These are phyloP conservation scores for Zygosaccharomyces lentus DNA, from an alignment of 805 yeast genomes.

Conservation along the genomic window DNA sequence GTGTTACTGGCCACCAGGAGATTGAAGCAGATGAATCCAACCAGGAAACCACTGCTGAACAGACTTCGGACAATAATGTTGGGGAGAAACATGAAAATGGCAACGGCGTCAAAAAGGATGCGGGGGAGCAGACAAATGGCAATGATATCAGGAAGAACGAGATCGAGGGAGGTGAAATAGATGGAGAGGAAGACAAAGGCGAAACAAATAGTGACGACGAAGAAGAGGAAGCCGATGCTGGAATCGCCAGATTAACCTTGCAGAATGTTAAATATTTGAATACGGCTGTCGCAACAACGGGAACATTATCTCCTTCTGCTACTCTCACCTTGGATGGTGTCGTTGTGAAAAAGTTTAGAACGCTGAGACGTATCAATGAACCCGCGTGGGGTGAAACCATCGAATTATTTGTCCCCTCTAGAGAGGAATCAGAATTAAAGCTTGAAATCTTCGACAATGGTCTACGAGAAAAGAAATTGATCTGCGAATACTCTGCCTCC, in stretches of 20 bases:
- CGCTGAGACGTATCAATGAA: constrained; percentile 61
- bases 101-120: constrained; percentile 3
- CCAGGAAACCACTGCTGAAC: constrained; percentile 13
- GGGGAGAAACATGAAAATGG: neutral
- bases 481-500: constrained; percentile 48
- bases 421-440: constrained; percentile 50
- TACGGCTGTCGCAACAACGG: constrained; percentile 44
- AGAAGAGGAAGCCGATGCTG: constrained; percentile 51
- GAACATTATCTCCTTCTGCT: constrained; percentile 56
- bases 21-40: constrained; percentile 13
- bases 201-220: constrained; percentile 27
- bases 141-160: neutral
- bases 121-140: neutral
- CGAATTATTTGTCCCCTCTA: constrained; percentile 60
- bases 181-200: constrained; percentile 16
- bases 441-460: constrained; percentile 61
- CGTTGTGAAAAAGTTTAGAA: constrained; percentile 53
- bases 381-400: constrained; percentile 66
- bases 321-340: constrained; percentile 58
- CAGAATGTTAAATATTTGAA: constrained; percentile 60
- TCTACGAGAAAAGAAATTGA: constrained; percentile 40
- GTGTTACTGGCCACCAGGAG: constrained; percentile 2
- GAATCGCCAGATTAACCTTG: constrained; percentile 61
- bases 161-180: constrained; percentile 10
- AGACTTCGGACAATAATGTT: neutral